Evolutionary conservation across 495 filamentous ascomycete genomes (phyloP), one percentile per base, ranked within the genome.

Genomic region (Penicillium egyptiacum): DNA sequence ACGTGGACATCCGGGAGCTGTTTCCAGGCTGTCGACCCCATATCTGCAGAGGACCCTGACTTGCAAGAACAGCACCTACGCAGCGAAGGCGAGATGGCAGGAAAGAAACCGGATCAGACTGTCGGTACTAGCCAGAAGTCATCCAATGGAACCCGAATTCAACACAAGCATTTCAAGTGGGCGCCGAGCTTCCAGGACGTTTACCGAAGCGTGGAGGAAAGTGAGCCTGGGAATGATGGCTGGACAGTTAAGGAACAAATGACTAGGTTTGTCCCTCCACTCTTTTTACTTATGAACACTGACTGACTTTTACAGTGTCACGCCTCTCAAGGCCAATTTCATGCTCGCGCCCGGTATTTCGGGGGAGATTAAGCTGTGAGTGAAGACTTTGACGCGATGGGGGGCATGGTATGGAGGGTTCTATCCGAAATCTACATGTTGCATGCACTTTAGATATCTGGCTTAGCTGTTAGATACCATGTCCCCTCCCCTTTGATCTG

Each of bases 101-200:
- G 60, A 12, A 68, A 68, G 25, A 67, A 65, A 6, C 61, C 58
- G 16, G 50, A 50, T 44, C 49, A 50, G 8, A 45, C 46, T 42
- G 41, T 37, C 6, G 50, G 33, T 16, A 39, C 26, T 40, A 62
- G 20, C 40, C 56, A 55, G 55, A 66, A 54, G 43, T 64, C 51
- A 5, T 35, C 58, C 14, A 25, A 28, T 31, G 57, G 51, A 37
- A 55, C 65, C 65, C 75, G 61, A 72, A 87, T 79, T 76, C 73
- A 73, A 55, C 88, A 92, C 69, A 91, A 88, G 69, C 89, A 96
- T 70, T 98, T 97, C 76, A 90, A 90, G 72, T 98, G 94, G 94
- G 83, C 88, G 54, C 94, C 94, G 1, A 84, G 84, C 54, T 94
- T 96, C 70, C 75, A 81, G 19, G 92, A 96, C 75, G 89, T 98